These are phyloP conservation scores for Microdochium paspali DNA, from an alignment of 2,329 filamentous ascomycete genomes.

Conservation along the genomic window DNA sequence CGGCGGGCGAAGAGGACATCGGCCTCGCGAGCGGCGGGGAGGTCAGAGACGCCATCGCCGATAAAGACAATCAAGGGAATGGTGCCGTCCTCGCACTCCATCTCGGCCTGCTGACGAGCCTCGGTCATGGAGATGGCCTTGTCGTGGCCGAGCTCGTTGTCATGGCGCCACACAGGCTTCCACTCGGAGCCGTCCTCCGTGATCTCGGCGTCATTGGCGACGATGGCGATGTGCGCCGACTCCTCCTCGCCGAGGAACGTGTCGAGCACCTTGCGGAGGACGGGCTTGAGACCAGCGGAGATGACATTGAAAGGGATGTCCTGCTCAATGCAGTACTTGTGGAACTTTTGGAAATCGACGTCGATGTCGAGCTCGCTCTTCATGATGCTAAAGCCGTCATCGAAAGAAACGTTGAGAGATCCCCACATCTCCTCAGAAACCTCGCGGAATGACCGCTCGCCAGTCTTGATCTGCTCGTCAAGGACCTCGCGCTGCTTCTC, in stretches of 20 bases:
- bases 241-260: slow-evolving; percentile 53
- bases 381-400: slow-evolving; percentile 58
- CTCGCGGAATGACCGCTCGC: slow-evolving; percentile 57
- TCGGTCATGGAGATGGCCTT: slow-evolving; percentile 57
- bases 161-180: slow-evolving; percentile 60
- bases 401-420: slow-evolving; percentile 56
- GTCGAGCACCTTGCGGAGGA: slow-evolving; percentile 52
- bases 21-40: slow-evolving; percentile 55
- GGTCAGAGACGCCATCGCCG: slow-evolving; percentile 59
- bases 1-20: slow-evolving; percentile 59
- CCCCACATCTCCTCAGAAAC: slow-evolving; percentile 67
- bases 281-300: slow-evolving; percentile 56
- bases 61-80: slow-evolving; percentile 62
- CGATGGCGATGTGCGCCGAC: slow-evolving; percentile 52
- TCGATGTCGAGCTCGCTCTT: slow-evolving; percentile 53
- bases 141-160: slow-evolving; percentile 56
- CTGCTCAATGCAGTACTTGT: slow-evolving; percentile 53
- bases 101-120: slow-evolving; percentile 42
- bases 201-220: slow-evolving; percentile 58
- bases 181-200: slow-evolving; percentile 46
- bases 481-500: slow-evolving; percentile 42
- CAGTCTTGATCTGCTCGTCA: slow-evolving; percentile 54
- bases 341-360: slow-evolving; percentile 52
- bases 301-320: slow-evolving; percentile 62
- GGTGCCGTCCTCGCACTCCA: slow-evolving; percentile 47